phyloP scores from a whole-genome alignment of 2,329 filamentous ascomycete genomes.

The Pyrenophora teres region DNA sequence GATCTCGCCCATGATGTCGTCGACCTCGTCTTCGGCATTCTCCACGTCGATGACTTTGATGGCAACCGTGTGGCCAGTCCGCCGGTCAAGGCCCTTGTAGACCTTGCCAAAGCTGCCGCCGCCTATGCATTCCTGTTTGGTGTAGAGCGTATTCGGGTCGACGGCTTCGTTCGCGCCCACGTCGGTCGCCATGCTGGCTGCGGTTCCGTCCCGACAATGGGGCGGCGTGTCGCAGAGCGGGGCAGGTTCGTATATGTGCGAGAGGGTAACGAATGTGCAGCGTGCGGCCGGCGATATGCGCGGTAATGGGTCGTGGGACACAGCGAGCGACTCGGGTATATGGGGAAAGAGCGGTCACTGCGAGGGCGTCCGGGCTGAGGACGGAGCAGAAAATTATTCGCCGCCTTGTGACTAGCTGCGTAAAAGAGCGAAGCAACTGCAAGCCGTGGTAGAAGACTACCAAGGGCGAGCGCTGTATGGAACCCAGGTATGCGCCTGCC shows the following conservation, averaged over 20 bases:
- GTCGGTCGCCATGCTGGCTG: conserved; percentile 32
- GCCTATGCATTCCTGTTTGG: conserved; percentile 74
- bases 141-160: conserved; percentile 90
- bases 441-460: not conserved
- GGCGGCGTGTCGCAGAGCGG: not conserved
- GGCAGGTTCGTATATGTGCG: not conserved
- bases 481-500: conserved; percentile 4
- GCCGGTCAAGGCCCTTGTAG: conserved; percentile 96
- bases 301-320: conserved; percentile 2
- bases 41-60: conserved; percentile 99
- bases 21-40: conserved; percentile 97
- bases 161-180: conserved; percentile 57
- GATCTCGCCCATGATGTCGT: conserved; percentile 99
- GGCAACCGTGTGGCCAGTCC: conserved; percentile 88
- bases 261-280: not conserved
- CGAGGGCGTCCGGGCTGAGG: conserved; percentile 6
- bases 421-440: not conserved
- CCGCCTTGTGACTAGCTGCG: not conserved
- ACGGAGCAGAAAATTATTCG: conserved; percentile 1
- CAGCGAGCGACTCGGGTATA: conserved; percentile 4
- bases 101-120: conserved; percentile 98
- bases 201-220: not conserved
- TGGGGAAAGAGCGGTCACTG: conserved; percentile 10
- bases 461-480: not conserved
- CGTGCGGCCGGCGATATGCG: not conserved